Base-by-base conservation (phyloP, 2,329 filamentous ascomycete genomes). In the Thielaviopsis euricoi region DNA sequence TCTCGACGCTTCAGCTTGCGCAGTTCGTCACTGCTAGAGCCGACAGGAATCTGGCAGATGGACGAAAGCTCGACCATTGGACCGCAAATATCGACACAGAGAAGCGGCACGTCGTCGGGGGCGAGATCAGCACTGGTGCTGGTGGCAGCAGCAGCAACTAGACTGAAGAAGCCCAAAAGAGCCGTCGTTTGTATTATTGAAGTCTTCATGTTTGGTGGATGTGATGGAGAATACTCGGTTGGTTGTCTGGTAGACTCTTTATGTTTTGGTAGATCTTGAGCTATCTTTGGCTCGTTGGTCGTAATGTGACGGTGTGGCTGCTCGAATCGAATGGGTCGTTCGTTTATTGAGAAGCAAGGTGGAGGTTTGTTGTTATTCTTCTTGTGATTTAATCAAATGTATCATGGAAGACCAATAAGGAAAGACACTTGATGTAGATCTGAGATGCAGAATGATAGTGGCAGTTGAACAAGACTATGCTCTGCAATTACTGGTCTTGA, bases 41-140 rank as follows among this genome's bases (percentile, higher is more conserved):
- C 55, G 17, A 60, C 52, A 13, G 63, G 62, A 33, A 65, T 53
- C 61, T 66, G 66, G 65, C 71, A 73, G 51, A 67, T 66, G 10
- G 64, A 64, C 33, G 69, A 69, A n/a, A 73, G 63, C 63, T 73
- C 71, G 58, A 73, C 70, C 53, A 73, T 68, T 55, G 71, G 71
- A 4, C 71, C 71, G 64, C 71, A 73, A 55, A 73, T 72, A 46
- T 67, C 68, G 40, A 70, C 70, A 59, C 71, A 73, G 56, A 66
- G 64, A 22, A 71, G 59, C 33, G 71, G 71, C 17, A 73, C 68
- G 25, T 71, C 67, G 22, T 69, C 64, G 13, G 67, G 64, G 19
- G 65, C 66, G 40, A 73, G 63, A 29, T 65, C 65, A 37, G 58
- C 50, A 21, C 69, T 67, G 25, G 66, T 66, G 9, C 62, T 56